Base-by-base conservation (phyloP, 805 yeast species). In the Candida xyloterini region DNA sequence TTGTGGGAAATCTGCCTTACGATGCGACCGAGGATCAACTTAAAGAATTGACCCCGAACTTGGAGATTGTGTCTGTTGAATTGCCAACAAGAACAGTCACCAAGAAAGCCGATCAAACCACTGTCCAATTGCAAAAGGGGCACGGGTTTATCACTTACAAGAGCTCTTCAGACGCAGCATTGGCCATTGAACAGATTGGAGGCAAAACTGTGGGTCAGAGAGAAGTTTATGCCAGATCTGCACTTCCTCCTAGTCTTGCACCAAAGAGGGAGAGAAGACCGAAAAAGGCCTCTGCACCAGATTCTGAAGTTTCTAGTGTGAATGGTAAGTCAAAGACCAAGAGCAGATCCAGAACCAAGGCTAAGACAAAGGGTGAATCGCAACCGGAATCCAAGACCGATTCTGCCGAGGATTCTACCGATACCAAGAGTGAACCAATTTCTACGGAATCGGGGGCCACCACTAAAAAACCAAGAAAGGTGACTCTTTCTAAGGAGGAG, bases 151-250 rank as follows among this genome's bases (percentile, higher is more conserved):
- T 79, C 47, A 74, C 74, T 48, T 78, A 81, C 49, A 69, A 76
- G 35, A 65, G 71, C 43, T 77, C 79, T 49, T 84, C 75, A 35
- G 70, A 71, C 31, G 95, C 87, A 55, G 64, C 73, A 54, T 66
- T 70, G 57, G 96, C 95, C n/a, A 76, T 60, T 21, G 50, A 43
- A n/a, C 48, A 53, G 15, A 52, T 58, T 25, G 51, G 52, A 14
- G 64, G 61, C 24, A 55, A 58, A 41, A 48, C 43, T 10, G 54
- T 64, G 21, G 54, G 56, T 6, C 66, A 59, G n/a, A 53, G 66
- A 42, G 62, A 66, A 39, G 67, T 80, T 36, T 71, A 68, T 44
- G 71, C 78, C 36, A 76, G 71, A 54, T 67, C 67, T 56, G 82
- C 84, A 4, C 68, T 70, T 38, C 76, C 61, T 14, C 51, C 51